Evolutionary conservation across 768 basidiomycete genomes (phyloP), one percentile per base, ranked within the genome.

Genomic region (Dioszegia crocea): DNA sequence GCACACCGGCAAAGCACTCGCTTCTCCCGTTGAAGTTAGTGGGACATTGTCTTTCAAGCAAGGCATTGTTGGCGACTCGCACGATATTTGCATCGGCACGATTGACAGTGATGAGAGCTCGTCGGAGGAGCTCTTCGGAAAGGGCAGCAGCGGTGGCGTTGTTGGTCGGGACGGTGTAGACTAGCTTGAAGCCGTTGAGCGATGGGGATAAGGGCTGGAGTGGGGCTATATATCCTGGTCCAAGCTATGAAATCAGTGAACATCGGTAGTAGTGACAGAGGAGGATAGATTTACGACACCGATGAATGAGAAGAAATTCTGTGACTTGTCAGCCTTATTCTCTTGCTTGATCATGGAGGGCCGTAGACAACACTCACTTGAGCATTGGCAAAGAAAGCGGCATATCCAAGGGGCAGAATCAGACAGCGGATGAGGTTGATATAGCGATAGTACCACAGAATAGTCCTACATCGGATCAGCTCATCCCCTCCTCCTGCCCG

Each of bases 11-110:
- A 65, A 82, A 90, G 70, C 88, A 90, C 57, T 83, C 79, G 2
- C 87, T 88, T 50, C 83, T 80, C 8, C 81, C 65, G 49, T 86
- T 84, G 78, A 87, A 88, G 76, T 89, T 90, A 68, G 86, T 83
- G 8, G 84, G 87, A 68, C 88, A 90, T 31, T 78, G 71, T 0
- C 78, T 62, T 0, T 83, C 80, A 14, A 90, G 84, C 24, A 84
- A 81, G 3, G 75, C 68, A 0, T 80, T 78, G 26, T 77, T 80
- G 29, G 74, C 70, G 11, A 85, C 79, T 67, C 84, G 76, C 54
- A 79, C 79, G 33, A 90, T 80, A 2, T 79, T 79, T 3, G 66
- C 68, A 1, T 77, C 78, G 63, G 88, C 86, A 2, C 80, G 79
- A 33, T 57, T 39, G 17, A 53, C 38, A 3, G 5, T 11, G 5